Conservation (phyloP, 495 filamentous ascomycete genomes). For the Penicillium turbatum region DNA sequence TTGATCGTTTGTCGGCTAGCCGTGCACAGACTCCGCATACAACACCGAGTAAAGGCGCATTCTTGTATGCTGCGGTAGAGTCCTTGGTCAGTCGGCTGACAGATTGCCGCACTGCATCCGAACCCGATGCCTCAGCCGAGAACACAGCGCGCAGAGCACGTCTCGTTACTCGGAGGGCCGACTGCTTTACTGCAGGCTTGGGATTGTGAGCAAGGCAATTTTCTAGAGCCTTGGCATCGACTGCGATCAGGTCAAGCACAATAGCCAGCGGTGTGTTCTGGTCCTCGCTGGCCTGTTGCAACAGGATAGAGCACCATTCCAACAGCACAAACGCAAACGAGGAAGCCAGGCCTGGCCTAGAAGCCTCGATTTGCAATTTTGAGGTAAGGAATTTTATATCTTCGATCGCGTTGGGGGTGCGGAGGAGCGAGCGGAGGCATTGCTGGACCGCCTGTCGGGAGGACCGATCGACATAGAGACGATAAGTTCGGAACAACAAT, state of each 20-base stretch:
- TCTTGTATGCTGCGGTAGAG: conserved; percentile 55
- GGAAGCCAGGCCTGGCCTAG: conserved; percentile 69
- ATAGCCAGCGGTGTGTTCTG: conserved; percentile 57
- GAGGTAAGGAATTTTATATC: conserved; percentile 57
- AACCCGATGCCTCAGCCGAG: conserved; percentile 49
- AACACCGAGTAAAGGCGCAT: conserved; percentile 74
- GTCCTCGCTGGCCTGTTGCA: conserved; percentile 55
- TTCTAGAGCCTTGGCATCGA: conserved; percentile 67
- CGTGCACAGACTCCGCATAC: conserved; percentile 81
- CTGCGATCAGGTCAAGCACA: conserved; percentile 57
- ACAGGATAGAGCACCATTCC: conserved; percentile 78
- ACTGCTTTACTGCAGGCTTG: conserved; percentile 54
- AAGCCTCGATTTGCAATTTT: conserved; percentile 56
- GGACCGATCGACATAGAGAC: conserved; percentile 77
- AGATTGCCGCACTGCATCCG: conserved; percentile 57
- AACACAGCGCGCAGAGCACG: conserved; percentile 70
- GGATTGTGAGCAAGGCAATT: conserved; percentile 63
- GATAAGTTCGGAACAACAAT: conserved; percentile 77
- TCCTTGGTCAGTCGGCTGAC: conserved; percentile 63
- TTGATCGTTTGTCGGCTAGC: conserved; percentile 50
- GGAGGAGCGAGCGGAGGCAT: conserved; percentile 65
- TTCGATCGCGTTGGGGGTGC: conserved; percentile 44
- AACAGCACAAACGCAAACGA: conserved; percentile 82
- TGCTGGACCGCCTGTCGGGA: conserved; percentile 77
- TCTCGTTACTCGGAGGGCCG: conserved; percentile 67